Evolutionary conservation across 306 rosid species (phyloP).

Genomic region (Vicia faba): DNA sequence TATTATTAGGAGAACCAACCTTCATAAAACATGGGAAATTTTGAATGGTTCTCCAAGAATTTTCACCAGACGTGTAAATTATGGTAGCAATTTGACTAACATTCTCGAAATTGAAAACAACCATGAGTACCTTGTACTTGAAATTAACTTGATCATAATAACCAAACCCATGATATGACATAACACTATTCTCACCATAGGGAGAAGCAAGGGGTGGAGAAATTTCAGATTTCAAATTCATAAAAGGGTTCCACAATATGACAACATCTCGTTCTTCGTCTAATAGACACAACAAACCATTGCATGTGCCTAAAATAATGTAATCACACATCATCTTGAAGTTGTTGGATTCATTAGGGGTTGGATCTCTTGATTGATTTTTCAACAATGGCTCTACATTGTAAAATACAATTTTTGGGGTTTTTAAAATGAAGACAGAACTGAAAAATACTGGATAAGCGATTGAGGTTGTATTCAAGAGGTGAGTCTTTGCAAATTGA

Average conservation of each 20-base stretch:
- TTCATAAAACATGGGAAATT: neutral
- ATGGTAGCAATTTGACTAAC: too few relatives aligned
- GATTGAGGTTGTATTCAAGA: too few relatives aligned
- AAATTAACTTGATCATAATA: too few relatives aligned
- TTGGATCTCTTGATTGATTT: neutral
- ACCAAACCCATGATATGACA: neutral
- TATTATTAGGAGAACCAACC: too few relatives aligned
- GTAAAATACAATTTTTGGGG: neutral
- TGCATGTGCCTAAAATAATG: conserved; percentile 23
- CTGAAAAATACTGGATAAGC: too few relatives aligned
- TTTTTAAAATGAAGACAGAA: too few relatives aligned
- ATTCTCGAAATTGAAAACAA: too few relatives aligned
- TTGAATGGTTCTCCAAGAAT: neutral
- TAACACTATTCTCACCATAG: neutral
- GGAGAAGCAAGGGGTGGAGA: too few relatives aligned
- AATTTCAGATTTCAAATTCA: neutral
- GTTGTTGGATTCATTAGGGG: neutral
- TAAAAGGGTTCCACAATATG: conserved; percentile 35
- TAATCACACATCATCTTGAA: neutral
- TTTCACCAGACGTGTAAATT: too few relatives aligned
- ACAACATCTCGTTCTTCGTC: neutral
- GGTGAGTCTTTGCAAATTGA: conserved; percentile 17
- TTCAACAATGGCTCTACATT: neutral
- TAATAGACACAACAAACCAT: conserved; percentile 22
- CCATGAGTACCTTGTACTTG: too few relatives aligned